Conservation (phyloP, 208 protist species). For the Wallacemonas sp. region DNA sequence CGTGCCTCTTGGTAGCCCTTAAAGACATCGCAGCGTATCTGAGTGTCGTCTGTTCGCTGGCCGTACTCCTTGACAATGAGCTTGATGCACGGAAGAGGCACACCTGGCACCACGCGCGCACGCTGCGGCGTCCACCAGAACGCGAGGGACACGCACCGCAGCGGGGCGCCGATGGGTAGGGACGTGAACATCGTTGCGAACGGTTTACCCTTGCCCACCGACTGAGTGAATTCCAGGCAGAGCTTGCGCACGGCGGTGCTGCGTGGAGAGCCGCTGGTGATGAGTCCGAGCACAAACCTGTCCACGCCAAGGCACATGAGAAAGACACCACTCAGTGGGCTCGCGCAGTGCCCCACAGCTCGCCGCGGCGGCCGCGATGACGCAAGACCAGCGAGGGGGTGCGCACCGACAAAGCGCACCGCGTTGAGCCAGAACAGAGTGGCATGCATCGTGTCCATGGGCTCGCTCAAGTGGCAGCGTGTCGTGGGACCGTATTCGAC, state of each 20-base stretch:
- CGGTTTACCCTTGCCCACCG: constrained; percentile 6
- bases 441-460: constrained; percentile 18
- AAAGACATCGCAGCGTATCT: too few species aligned
- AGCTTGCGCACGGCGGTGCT: constrained; percentile 15
- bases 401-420: constrained; percentile 18
- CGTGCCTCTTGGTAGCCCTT: constrained; percentile 38
- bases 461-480: constrained; percentile 35
- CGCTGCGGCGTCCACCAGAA: constrained; percentile 62
- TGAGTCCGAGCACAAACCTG: constrained; percentile 42
- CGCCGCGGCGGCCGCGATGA: not conserved
- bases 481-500: constrained; percentile 43
- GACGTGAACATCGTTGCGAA: constrained; percentile 13
- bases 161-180: constrained; percentile 48
- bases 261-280: constrained; percentile 29
- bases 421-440: constrained; percentile 24
- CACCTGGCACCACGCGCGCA: constrained; percentile 43
- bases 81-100: constrained; percentile 44
- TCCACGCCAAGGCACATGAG: constrained; percentile 19
- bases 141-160: constrained; percentile 39
- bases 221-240: constrained; percentile 21
- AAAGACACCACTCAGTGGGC: constrained; percentile 40
- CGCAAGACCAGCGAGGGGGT: not conserved
- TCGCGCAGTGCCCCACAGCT: not conserved
- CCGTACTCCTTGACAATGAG: constrained; percentile 40
- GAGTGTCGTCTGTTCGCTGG: too few species aligned